These are phyloP conservation scores for Diplodia intermedia DNA, from an alignment of 2,329 filamentous ascomycete genomes.

Conservation along the genomic window DNA sequence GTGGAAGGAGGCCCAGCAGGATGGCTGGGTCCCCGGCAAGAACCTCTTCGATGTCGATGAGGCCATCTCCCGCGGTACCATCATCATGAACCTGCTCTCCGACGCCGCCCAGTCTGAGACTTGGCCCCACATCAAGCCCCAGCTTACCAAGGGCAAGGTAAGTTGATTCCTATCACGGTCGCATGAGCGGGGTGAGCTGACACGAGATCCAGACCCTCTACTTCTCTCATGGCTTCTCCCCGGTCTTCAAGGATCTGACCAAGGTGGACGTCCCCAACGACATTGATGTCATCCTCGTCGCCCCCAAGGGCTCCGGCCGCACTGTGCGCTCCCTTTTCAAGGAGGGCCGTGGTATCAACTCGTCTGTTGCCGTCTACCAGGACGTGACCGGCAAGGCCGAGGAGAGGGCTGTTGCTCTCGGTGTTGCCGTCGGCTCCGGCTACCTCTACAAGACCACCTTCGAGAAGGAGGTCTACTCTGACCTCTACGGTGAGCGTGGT, in stretches of 20 bases:
- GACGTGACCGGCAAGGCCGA: constrained; percentile 97
- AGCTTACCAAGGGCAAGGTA: constrained; percentile 98
- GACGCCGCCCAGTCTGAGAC: constrained; percentile 99
- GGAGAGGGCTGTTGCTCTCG: constrained; percentile 96
- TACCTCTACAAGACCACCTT: constrained; percentile 99
- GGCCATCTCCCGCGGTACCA: constrained; percentile 90
- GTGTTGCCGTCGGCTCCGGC: constrained; percentile 94
- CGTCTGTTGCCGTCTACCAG: constrained; percentile 96
- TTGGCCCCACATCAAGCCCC: constrained; percentile 97
- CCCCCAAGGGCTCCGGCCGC: constrained; percentile 98
- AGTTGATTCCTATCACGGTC: constrained; percentile 40
- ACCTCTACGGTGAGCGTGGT: constrained; percentile 99
- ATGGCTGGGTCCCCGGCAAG: constrained; percentile 98
- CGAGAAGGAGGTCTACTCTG: constrained; percentile 99
- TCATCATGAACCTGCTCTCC: constrained; percentile 98
- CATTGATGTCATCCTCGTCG: constrained; percentile 99
- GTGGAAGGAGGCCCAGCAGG: constrained; percentile 96
- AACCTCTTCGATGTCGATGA: constrained; percentile 99
- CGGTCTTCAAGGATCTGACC: constrained; percentile 99
- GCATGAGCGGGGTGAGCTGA: constrained; percentile 36
- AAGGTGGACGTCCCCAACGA: constrained; percentile 96
- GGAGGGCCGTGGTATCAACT: constrained; percentile 99
- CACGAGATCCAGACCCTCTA: constrained; percentile 78
- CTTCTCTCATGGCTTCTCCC: constrained; percentile 99
- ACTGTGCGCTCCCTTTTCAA: constrained; percentile 99